phyloP scores from a whole-genome alignment of 805 yeast species.

The Kazachstania africana region DNA sequence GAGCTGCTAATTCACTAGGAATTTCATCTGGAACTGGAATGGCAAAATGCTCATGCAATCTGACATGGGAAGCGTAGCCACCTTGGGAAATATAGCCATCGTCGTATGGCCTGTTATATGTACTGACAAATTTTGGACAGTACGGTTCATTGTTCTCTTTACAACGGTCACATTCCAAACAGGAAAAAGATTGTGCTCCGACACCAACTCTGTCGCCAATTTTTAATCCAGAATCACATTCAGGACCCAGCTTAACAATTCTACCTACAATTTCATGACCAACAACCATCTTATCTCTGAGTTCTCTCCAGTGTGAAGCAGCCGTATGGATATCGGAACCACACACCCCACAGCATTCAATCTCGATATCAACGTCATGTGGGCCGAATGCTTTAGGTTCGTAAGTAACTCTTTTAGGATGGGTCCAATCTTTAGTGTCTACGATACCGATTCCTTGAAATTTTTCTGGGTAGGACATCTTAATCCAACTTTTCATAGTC shows the following conservation, averaged over 20 bases:
- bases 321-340: slow-evolving; percentile 39
- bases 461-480: slow-evolving; percentile 29
- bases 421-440: slow-evolving; percentile 40
- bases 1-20: slow-evolving; percentile 29
- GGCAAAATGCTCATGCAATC: slow-evolving; percentile 52
- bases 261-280: slow-evolving; percentile 61
- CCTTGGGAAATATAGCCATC: slow-evolving; percentile 45
- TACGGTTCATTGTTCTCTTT: slow-evolving; percentile 40
- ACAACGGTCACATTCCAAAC: slow-evolving; percentile 57
- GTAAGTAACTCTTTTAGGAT: slow-evolving; percentile 40
- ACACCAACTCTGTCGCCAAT: slow-evolving; percentile 72
- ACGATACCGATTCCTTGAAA: slow-evolving; percentile 51
- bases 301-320: slow-evolving; percentile 14
- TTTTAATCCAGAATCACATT: slow-evolving; percentile 36
- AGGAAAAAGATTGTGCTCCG: slow-evolving; percentile 58
- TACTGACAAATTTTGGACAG: slow-evolving; percentile 37
- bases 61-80: slow-evolving; percentile 57
- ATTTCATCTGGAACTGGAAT: slow-evolving; percentile 50
- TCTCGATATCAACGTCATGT: slow-evolving; percentile 43
- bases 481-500: slow-evolving; percentile 59
- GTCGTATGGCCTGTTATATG: slow-evolving; percentile 37
- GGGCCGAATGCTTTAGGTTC: slow-evolving; percentile 36
- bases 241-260: slow-evolving; percentile 47
- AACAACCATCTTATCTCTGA: slow-evolving; percentile 31
- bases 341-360: slow-evolving; percentile 55